These are phyloP conservation scores for Boletus reticuloceps DNA, from an alignment of 768 basidiomycete genomes.

Conservation along the genomic window DNA sequence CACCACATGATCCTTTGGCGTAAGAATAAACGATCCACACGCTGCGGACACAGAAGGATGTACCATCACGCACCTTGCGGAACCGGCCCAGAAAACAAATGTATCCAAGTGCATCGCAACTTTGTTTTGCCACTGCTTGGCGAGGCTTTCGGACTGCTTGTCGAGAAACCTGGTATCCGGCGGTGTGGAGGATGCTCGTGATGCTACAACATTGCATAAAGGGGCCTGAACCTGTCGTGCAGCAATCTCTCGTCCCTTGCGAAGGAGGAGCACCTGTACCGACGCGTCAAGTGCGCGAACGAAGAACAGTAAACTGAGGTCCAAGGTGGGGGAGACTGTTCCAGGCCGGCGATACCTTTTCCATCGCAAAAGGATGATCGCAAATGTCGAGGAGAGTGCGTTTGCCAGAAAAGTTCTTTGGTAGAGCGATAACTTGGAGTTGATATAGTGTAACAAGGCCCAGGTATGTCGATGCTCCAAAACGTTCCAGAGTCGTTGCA, in stretches of 20 bases:
- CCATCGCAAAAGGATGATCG: slow-evolving; percentile 55
- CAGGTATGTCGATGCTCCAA: slow-evolving; percentile 9
- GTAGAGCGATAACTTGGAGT: slow-evolving; percentile 33
- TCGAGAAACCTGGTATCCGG: not conserved
- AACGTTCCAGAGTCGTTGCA: slow-evolving; percentile 45
- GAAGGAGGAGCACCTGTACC: slow-evolving; percentile 50
- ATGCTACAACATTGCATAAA: not conserved
- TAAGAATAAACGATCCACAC: slow-evolving; percentile 1
- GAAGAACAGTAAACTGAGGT: slow-evolving; percentile 63
- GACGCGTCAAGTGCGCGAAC: slow-evolving; percentile 68
- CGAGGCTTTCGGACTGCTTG: slow-evolving; percentile 19
- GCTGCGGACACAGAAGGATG: not conserved
- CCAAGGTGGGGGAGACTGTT: slow-evolving; percentile 53
- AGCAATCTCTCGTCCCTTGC: slow-evolving; percentile 9
- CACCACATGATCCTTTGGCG: slow-evolving; percentile 81
- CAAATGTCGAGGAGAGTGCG: slow-evolving; percentile 52
- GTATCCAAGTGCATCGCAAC: slow-evolving; percentile 58
- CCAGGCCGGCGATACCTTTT: slow-evolving; percentile 31
- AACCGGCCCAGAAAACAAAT: slow-evolving; percentile 73
- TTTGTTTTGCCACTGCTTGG: slow-evolving; percentile 29
- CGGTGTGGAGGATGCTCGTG: not conserved
- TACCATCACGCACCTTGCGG: slow-evolving; percentile 55
- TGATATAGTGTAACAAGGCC: not conserved
- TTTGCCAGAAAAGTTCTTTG: slow-evolving; percentile 62
- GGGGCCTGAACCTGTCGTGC: not conserved